Evolutionary conservation across 2,329 filamentous ascomycete genomes (phyloP).

Genomic region (Coccinonectria pachysandricola): DNA sequence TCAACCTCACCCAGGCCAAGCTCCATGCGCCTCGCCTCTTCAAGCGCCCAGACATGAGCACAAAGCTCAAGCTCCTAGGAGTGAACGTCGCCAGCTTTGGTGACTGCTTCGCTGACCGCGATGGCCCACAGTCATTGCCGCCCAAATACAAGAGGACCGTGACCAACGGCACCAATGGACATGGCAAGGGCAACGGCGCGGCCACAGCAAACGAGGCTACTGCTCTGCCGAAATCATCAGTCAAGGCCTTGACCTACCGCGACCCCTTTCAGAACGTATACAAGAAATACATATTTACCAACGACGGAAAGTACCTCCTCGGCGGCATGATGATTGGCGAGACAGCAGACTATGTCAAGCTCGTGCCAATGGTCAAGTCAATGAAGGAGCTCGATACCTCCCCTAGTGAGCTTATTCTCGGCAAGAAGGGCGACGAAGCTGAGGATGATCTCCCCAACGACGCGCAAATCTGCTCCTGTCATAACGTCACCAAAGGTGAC

Average conservation of each 20-base stretch:
- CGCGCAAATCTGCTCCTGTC: slow-evolving; percentile 84
- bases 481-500: slow-evolving; percentile 84
- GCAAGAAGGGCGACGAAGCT: slow-evolving; percentile 61
- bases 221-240: slow-evolving; percentile 30
- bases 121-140: slow-evolving; percentile 69
- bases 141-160: slow-evolving; percentile 34
- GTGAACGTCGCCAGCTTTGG: slow-evolving; percentile 90
- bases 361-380: slow-evolving; percentile 78
- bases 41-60: slow-evolving; percentile 78
- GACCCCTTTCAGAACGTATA: slow-evolving; percentile 84
- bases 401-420: slow-evolving; percentile 75
- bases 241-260: slow-evolving; percentile 84
- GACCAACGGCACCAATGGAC: slow-evolving; percentile 5
- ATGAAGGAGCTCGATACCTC: slow-evolving; percentile 70
- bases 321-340: slow-evolving; percentile 98
- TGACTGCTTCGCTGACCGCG: slow-evolving; percentile 83
- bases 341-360: slow-evolving; percentile 79
- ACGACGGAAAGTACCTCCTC: slow-evolving; percentile 79
- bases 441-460: slow-evolving; percentile 73
- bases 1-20: slow-evolving; percentile 79
- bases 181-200: slow-evolving; percentile 1
- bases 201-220: slow-evolving; percentile 4
- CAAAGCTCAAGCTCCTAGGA: slow-evolving; percentile 79
- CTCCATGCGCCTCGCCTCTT: slow-evolving; percentile 60
- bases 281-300: slow-evolving; percentile 87